These are phyloP conservation scores for Blastobotrys serpentis DNA, from an alignment of 1,139 yeast species.

Conservation along the genomic window DNA sequence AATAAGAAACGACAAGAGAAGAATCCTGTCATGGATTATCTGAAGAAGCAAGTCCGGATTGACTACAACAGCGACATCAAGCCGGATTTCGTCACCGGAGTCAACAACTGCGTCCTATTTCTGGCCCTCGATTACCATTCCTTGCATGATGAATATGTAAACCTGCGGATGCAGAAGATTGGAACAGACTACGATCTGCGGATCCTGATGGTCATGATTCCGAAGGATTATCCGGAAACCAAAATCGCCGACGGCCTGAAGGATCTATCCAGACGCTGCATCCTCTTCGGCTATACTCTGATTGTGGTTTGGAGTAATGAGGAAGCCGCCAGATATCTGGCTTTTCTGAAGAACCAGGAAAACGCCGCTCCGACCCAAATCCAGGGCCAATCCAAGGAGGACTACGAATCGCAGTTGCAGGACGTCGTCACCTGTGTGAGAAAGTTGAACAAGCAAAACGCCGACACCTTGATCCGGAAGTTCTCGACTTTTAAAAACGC, in stretches of 20 bases:
- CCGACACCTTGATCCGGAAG: constrained; percentile 52
- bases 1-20: constrained; percentile 54
- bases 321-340: constrained; percentile 80
- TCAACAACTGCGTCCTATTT: constrained; percentile 66
- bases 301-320: constrained; percentile 78
- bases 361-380: constrained; percentile 40
- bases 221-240: constrained; percentile 48
- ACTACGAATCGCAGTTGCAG: constrained; percentile 50
- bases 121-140: constrained; percentile 77
- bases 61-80: constrained; percentile 39
- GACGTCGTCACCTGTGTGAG: constrained; percentile 54
- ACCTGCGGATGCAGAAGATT: constrained; percentile 62
- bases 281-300: constrained; percentile 62
- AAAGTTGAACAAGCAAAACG: constrained; percentile 60
- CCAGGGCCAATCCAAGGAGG: constrained; percentile 46
- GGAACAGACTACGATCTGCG: constrained; percentile 52
- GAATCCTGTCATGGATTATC: constrained; percentile 53
- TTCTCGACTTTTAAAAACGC: constrained; percentile 54
- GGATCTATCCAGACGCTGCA: constrained; percentile 58
- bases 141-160: constrained; percentile 82
- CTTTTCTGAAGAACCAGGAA: constrained; percentile 37
- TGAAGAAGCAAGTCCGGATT: constrained; percentile 51
- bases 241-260: constrained; percentile 64
- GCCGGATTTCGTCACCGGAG: constrained; percentile 64
- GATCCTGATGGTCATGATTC: constrained; percentile 70